Evolutionary conservation across 495 filamentous ascomycete species (phyloP).

Genomic region (Penicillium pulvis): DNA sequence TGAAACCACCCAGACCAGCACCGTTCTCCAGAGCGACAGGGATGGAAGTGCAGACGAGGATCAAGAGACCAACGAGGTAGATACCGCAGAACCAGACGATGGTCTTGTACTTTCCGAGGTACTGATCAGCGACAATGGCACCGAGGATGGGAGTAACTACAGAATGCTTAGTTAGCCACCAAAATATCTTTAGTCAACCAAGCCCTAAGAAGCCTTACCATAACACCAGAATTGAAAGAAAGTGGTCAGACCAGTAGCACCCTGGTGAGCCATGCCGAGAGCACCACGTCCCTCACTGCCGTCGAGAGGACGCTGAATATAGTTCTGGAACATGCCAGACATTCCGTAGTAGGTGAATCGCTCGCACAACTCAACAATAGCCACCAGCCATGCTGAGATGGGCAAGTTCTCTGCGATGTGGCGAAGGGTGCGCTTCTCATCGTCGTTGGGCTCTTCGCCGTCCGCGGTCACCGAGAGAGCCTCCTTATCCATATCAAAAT

Average conservation of each 20-base stretch:
- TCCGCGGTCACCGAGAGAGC: conserved; percentile 36
- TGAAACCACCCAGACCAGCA: conserved; percentile 52
- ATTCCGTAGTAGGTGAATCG: conserved; percentile 71
- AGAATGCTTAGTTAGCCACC: conserved; percentile 4
- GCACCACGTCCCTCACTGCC: conserved; percentile 55
- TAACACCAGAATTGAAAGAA: conserved; percentile 69
- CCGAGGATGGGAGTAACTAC: conserved; percentile 57
- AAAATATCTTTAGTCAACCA: neutral
- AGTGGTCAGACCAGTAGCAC: conserved; percentile 59
- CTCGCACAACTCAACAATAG: conserved; percentile 65
- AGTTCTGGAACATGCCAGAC: conserved; percentile 57
- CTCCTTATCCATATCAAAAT: conserved; percentile 3
- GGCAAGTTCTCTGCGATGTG: conserved; percentile 60
- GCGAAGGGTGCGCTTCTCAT: conserved; percentile 52
- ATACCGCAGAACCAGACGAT: conserved; percentile 58
- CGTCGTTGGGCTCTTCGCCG: conserved; percentile 55
- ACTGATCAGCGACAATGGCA: conserved; percentile 65
- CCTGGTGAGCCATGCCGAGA: conserved; percentile 53
- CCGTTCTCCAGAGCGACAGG: conserved; percentile 46
- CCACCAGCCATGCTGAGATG: conserved; percentile 59
- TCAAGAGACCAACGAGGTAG: conserved; percentile 50
- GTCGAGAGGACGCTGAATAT: conserved; percentile 53
- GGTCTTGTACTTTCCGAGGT: conserved; percentile 70
- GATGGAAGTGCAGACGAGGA: conserved; percentile 52
- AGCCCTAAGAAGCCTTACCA: conserved; percentile 25